Evolutionary conservation across 2,329 filamentous ascomycete species (phyloP).

Genomic region (Grosmannia penicillata): DNA sequence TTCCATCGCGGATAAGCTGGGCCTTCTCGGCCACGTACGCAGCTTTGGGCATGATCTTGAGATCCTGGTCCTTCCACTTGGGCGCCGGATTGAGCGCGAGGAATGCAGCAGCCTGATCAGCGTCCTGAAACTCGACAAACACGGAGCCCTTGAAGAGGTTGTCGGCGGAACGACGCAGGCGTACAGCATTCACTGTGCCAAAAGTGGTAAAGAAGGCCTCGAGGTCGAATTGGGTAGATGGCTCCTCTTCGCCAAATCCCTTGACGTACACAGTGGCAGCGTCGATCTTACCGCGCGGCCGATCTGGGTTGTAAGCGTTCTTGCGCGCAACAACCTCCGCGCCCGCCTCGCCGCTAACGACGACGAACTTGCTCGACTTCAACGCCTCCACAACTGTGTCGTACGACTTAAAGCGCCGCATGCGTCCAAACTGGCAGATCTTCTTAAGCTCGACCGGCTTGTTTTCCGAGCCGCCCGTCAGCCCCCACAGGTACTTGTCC

Average conservation of each 20-base stretch:
- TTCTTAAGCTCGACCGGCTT: constrained; percentile 64
- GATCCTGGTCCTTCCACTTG: constrained; percentile 65
- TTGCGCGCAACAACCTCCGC: constrained; percentile 65
- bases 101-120: constrained; percentile 69
- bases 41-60: constrained; percentile 76
- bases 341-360: constrained; percentile 59
- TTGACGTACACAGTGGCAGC: constrained; percentile 77
- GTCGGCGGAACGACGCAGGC: constrained; percentile 62
- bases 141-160: constrained; percentile 89
- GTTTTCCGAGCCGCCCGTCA: constrained; percentile 66
- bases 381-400: constrained; percentile 71
- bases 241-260: constrained; percentile 77
- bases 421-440: constrained; percentile 82
- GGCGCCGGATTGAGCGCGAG: constrained; percentile 67
- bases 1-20: constrained; percentile 55
- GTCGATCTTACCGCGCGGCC: constrained; percentile 49
- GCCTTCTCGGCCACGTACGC: constrained; percentile 72
- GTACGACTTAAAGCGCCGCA: constrained; percentile 87
- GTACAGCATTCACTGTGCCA: constrained; percentile 62
- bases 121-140: constrained; percentile 79
- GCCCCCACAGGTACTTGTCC: constrained; percentile 75
- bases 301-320: constrained; percentile 46
- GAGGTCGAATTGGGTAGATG: constrained; percentile 80
- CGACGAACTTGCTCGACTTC: constrained; percentile 58
- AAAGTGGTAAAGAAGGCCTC: constrained; percentile 80